Evolutionary conservation across 768 basidiomycete genomes (phyloP).

Genomic region (Russula emetica): DNA sequence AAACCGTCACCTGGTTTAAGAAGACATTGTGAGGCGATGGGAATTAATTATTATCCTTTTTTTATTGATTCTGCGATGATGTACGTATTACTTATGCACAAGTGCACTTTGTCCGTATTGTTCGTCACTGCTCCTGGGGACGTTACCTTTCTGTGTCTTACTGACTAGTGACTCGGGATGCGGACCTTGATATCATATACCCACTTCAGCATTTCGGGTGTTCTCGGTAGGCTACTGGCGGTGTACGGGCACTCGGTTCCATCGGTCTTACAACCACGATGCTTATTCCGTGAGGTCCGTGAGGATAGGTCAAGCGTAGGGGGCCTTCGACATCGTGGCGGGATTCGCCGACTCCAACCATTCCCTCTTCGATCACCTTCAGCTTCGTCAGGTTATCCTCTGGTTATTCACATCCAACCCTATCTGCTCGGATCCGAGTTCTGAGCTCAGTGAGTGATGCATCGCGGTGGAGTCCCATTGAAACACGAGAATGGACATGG

Average conservation of each 20-base stretch:
- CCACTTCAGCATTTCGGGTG: neutral
- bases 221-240: neutral
- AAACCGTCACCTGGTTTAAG: conserved; percentile 41
- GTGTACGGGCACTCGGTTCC: neutral
- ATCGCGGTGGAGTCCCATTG: neutral
- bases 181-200: neutral
- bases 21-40: conserved; percentile 35
- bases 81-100: neutral
- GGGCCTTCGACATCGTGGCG: no score
- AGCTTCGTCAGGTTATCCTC: neutral
- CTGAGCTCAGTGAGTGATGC: no score
- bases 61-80: neutral
- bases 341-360: neutral
- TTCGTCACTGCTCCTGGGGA: neutral
- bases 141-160: neutral
- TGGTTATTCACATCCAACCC: no score
- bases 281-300: no score
- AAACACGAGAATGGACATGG: neutral
- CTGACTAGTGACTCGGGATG: neutral
- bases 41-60: neutral
- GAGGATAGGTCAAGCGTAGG: no score
- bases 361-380: neutral
- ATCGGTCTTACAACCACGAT: no score
- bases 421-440: neutral
- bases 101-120: neutral